These are phyloP conservation scores for Sphaerulina musiva DNA, from an alignment of 2,329 filamentous ascomycete genomes.

Conservation along the genomic window DNA sequence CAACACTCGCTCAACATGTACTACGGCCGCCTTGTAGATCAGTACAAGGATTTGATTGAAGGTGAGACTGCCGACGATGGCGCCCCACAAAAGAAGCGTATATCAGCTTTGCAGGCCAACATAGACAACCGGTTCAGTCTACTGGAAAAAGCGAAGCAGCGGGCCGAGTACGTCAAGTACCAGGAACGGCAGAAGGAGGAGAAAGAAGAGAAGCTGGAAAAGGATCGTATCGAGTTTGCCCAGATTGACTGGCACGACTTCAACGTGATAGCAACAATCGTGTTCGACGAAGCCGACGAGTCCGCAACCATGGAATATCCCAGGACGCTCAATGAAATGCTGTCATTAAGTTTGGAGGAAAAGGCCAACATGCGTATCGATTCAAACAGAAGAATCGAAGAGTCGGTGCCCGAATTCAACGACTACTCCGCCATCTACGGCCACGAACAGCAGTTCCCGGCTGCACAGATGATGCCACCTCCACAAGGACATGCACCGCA, in stretches of 20 bases:
- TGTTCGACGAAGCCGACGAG: constrained; percentile 85
- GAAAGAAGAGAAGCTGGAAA: constrained; percentile 80
- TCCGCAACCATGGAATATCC: constrained; percentile 79
- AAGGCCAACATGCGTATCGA: constrained; percentile 84
- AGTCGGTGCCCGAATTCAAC: constrained; percentile 76
- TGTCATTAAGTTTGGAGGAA: constrained; percentile 90
- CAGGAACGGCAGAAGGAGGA: constrained; percentile 79
- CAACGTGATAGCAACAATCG: constrained; percentile 86
- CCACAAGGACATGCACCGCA: constrained; percentile 24
- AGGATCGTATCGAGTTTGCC: constrained; percentile 68
- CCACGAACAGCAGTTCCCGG: constrained; percentile 25
- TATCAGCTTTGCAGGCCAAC: constrained; percentile 67
- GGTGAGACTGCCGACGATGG: constrained; percentile 62
- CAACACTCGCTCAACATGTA: constrained; percentile 96
- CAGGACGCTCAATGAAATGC: constrained; percentile 80
- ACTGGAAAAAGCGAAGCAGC: constrained; percentile 71
- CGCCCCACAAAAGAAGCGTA: constrained; percentile 64
- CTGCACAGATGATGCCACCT: constrained; percentile 23
- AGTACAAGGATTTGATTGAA: constrained; percentile 76
- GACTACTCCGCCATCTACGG: constrained; percentile 43
- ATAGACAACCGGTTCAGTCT: constrained; percentile 73
- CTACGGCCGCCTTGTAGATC: constrained; percentile 85
- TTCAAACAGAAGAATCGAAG: constrained; percentile 79
- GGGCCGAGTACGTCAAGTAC: constrained; percentile 79
- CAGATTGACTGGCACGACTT: constrained; percentile 99